phyloP scores from a whole-genome alignment of 2,329 filamentous ascomycete species.

The Byssoonygena ceratinophila region DNA sequence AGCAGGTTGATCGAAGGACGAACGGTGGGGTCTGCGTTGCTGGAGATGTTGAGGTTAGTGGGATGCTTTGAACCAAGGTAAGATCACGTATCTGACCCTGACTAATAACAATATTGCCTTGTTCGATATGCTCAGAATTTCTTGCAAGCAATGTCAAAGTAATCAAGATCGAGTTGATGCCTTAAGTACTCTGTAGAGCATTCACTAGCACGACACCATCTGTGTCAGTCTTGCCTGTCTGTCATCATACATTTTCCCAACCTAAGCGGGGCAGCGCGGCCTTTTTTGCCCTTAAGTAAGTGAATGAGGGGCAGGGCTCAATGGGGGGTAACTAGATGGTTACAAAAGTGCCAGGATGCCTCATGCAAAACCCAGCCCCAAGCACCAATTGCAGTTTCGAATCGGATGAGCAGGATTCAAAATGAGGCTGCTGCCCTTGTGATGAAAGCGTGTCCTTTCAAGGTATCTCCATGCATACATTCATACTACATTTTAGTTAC shows the following conservation, averaged over 20 bases:
- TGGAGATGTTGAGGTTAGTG: slow-evolving; percentile 6
- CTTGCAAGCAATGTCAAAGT: no score
- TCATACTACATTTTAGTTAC: no score
- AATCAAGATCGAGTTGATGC: not conserved
- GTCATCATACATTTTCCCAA: not conserved
- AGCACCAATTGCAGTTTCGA: not conserved
- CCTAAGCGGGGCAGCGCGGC: not conserved
- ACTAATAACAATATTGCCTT: no score
- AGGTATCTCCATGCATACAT: no score
- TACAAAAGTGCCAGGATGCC: not conserved
- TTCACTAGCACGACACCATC: not conserved
- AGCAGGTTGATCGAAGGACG: not conserved
- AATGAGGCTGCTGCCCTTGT: not conserved
- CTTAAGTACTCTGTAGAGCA: not conserved
- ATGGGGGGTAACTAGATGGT: not conserved
- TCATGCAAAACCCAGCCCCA: slow-evolving; percentile 5
- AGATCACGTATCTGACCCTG: not conserved
- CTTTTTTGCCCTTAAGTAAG: not conserved
- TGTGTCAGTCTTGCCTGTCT: not conserved
- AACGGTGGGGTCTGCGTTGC: slow-evolving; percentile 8
- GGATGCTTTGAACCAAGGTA: not conserved
- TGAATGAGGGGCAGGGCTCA: slow-evolving; percentile 3
- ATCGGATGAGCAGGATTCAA: not conserved
- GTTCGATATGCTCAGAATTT: no score
- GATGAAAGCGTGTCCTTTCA: no score